phyloP scores from a whole-genome alignment of 352 stramenopile species.

The Phytopythium oedochilum region DNA sequence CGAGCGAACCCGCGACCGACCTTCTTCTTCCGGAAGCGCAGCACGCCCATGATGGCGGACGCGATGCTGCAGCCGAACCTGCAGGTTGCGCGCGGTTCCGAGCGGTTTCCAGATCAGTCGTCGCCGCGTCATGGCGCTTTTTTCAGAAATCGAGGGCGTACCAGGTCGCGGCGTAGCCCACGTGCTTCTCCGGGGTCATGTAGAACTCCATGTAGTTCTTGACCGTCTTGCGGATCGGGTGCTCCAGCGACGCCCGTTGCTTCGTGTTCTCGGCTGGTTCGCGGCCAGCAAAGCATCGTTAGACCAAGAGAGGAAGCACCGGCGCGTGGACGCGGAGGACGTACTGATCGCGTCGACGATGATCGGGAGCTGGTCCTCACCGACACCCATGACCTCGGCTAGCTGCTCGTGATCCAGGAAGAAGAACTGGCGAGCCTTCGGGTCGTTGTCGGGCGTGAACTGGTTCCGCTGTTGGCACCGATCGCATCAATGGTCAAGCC shows the following conservation, averaged over 20 bases:
- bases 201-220: constrained; percentile 84
- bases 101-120: background rate
- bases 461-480: constrained; percentile 46
- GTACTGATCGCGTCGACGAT: constrained; percentile 74
- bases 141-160: constrained; percentile 23
- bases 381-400: constrained; percentile 67
- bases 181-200: constrained; percentile 87
- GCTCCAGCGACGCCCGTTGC: constrained; percentile 32
- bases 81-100: too few species aligned
- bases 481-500: background rate
- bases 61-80: constrained; percentile 83
- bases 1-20: constrained; percentile 12
- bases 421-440: constrained; percentile 72
- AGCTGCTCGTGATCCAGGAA: constrained; percentile 80
- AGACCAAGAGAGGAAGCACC: too few species aligned
- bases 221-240: constrained; percentile 71
- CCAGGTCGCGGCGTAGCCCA: constrained; percentile 79
- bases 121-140: background rate
- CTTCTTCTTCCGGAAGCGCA: constrained; percentile 63
- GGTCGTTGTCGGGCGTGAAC: constrained; percentile 81
- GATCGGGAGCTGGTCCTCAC: constrained; percentile 55
- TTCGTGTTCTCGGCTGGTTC: constrained; percentile 29
- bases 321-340: background rate
- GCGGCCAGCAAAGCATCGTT: too few species aligned
- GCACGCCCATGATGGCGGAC: constrained; percentile 56